Evolutionary conservation across 768 basidiomycete species (phyloP).

Genomic region (Leccinum longicurvipes): DNA sequence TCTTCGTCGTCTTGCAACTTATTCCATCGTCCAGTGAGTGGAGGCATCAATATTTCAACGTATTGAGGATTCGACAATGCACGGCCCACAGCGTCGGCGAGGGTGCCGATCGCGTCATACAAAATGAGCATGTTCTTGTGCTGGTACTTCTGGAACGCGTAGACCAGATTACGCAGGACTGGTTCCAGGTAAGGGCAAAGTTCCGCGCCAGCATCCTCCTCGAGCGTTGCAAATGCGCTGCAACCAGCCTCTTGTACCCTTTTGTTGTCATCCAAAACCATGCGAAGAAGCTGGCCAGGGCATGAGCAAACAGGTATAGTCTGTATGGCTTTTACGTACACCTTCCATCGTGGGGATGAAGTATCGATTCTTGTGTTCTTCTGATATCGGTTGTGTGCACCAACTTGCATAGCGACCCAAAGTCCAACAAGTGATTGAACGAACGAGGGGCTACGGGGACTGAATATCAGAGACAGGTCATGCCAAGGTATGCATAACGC

Average conservation of each 20-base stretch:
- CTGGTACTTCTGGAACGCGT: constrained; percentile 97
- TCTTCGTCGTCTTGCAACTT: constrained; percentile 88
- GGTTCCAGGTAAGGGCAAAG: constrained; percentile 94
- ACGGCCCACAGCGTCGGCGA: constrained; percentile 93
- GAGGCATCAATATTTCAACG: constrained; percentile 96
- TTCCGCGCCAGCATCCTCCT: constrained; percentile 91
- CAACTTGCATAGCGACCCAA: constrained; percentile 98
- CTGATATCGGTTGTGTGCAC: constrained; percentile 82
- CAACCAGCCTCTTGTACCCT: constrained; percentile 99
- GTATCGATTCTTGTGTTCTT: constrained; percentile 84
- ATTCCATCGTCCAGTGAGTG: constrained; percentile 86
- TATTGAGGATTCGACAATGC: constrained; percentile 82
- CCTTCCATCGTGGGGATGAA: constrained; percentile 99
- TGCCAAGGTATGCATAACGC: constrained; percentile 12
- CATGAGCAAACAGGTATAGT: neutral
- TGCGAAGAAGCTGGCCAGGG: constrained; percentile 77
- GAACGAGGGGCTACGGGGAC: constrained; percentile 76
- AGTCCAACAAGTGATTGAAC: constrained; percentile 99
- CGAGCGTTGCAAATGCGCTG: constrained; percentile 96
- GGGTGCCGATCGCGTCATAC: constrained; percentile 97
- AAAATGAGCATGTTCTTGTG: constrained; percentile 99
- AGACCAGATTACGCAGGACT: constrained; percentile 89
- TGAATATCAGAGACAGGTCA: constrained; percentile 1
- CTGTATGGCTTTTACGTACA: constrained; percentile 46
- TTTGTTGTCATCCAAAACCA: constrained; percentile 98